phyloP scores from a whole-genome alignment of 2,329 filamentous ascomycete species.

The Colletotrichum sansevieriae region DNA sequence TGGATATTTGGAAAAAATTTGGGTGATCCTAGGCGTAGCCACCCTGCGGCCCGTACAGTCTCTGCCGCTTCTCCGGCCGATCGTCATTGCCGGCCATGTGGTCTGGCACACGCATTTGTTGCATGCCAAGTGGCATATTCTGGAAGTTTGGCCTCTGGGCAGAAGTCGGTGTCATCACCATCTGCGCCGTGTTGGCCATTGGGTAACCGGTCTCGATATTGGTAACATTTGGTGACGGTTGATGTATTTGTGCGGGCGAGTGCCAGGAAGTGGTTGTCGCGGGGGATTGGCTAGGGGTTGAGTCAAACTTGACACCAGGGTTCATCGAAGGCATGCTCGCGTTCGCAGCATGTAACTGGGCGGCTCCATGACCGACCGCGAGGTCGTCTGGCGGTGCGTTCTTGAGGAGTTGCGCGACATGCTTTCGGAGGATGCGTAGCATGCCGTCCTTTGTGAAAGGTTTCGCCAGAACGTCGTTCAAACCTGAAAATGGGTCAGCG shows the following conservation, averaged over 20 bases:
- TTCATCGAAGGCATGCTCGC: conserved; percentile 48
- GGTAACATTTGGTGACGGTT: conserved; percentile 59
- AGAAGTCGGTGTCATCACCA: conserved; percentile 51
- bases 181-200: conserved; percentile 57
- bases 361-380: conserved; percentile 50
- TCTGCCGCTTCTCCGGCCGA: conserved; percentile 66
- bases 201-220: conserved; percentile 62
- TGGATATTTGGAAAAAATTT: neutral
- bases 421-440: conserved; percentile 87
- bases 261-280: conserved; percentile 61
- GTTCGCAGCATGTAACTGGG: conserved; percentile 52
- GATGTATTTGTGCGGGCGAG: conserved; percentile 66
- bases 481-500: conserved; percentile 69
- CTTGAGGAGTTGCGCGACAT: conserved; percentile 86
- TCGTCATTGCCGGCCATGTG: conserved; percentile 52
- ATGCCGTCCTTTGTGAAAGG: conserved; percentile 93
- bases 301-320: conserved; percentile 62
- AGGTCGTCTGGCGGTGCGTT: conserved; percentile 63
- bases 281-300: conserved; percentile 67
- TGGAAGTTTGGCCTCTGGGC: conserved; percentile 49
- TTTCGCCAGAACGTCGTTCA: conserved; percentile 98
- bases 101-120: conserved; percentile 50
- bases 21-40: conserved; percentile 52
- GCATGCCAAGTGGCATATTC: conserved; percentile 55
- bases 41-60: conserved; percentile 59